phyloP scores from a whole-genome alignment of 768 basidiomycete species.

The Boletus rubescentipes region DNA sequence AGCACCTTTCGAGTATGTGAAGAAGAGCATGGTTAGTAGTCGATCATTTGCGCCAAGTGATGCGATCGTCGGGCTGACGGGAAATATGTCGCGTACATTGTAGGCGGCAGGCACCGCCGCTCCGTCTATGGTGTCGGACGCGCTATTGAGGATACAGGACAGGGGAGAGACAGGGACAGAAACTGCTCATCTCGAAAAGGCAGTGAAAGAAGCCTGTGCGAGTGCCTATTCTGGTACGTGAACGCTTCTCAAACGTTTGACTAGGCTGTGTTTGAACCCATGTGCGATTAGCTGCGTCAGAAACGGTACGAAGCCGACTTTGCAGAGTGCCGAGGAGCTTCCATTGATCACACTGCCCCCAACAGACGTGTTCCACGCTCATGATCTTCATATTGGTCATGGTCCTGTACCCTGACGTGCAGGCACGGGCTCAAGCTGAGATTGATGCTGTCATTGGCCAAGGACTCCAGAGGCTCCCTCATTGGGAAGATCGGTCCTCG shows the following conservation, averaged over 20 bases:
- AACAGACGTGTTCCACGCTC: slow-evolving; percentile 21
- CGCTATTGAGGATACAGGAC: slow-evolving; percentile 14
- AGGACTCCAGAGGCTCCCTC: slow-evolving; percentile 19
- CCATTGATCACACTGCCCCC: slow-evolving; percentile 7
- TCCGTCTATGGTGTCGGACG: slow-evolving; percentile 26
- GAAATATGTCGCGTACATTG: not conserved
- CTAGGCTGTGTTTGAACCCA: slow-evolving; percentile 9
- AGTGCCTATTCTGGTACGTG: slow-evolving; percentile 19
- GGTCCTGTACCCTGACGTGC: slow-evolving; percentile 27
- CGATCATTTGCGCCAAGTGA: not conserved
- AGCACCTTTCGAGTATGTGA: slow-evolving; percentile 25
- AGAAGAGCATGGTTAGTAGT: slow-evolving; percentile 18
- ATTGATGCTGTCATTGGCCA: slow-evolving; percentile 20
- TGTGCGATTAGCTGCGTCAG: slow-evolving; percentile 18
- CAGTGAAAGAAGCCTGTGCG: slow-evolving; percentile 24
- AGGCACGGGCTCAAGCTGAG: slow-evolving; percentile 18
- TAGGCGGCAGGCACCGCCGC: slow-evolving; percentile 21
- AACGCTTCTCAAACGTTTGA: not conserved
- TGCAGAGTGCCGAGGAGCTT: not conserved
- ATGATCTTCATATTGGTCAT: slow-evolving; percentile 25
- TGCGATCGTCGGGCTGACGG: not conserved
- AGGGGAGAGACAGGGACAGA: slow-evolving; percentile 7
- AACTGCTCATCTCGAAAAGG: slow-evolving; percentile 13
- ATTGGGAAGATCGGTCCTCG: slow-evolving; percentile 18
- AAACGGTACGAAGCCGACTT: slow-evolving; percentile 18